Conservation (phyloP, 257 asterid species). For the Capsicum rhomboideum region DNA sequence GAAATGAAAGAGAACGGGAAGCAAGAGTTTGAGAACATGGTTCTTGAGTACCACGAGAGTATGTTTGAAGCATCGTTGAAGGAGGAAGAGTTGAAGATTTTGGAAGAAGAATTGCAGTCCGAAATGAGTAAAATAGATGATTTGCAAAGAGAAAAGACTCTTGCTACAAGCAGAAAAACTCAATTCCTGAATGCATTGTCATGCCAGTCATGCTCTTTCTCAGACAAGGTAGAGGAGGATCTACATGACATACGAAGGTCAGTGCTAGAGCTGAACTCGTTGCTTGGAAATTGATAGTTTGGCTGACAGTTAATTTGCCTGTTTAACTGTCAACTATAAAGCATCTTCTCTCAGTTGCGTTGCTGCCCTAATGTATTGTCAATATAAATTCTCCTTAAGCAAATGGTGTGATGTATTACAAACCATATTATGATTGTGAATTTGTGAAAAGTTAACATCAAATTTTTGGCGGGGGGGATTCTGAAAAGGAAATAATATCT, state of each 20-base stretch:
- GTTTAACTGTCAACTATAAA: conserved; percentile 8
- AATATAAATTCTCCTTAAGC: neutral
- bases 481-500: neutral
- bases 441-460: neutral
- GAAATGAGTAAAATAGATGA: conserved; percentile 29
- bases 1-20: conserved; percentile 46
- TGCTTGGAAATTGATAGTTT: conserved; percentile 9
- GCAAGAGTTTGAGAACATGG: conserved; percentile 40
- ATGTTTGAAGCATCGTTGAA: conserved; percentile 50
- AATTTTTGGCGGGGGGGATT: neutral
- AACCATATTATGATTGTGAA: neutral
- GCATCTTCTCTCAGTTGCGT: neutral
- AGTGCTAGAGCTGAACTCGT: conserved; percentile 40
- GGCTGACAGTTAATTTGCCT: conserved; percentile 5
- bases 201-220: conserved; percentile 32
- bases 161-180: conserved; percentile 31
- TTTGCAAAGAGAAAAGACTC: conserved; percentile 27
- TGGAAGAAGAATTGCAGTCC: conserved; percentile 41
- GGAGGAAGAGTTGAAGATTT: conserved; percentile 50
- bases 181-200: conserved; percentile 37
- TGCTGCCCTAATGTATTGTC: neutral
- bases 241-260: conserved; percentile 37
- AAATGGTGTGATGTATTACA: neutral
- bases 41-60: conserved; percentile 49
- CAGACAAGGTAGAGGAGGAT: conserved; percentile 61